Base-by-base conservation (phyloP, 139 green algal genomes). In the Coccomyxa sp. region DNA sequence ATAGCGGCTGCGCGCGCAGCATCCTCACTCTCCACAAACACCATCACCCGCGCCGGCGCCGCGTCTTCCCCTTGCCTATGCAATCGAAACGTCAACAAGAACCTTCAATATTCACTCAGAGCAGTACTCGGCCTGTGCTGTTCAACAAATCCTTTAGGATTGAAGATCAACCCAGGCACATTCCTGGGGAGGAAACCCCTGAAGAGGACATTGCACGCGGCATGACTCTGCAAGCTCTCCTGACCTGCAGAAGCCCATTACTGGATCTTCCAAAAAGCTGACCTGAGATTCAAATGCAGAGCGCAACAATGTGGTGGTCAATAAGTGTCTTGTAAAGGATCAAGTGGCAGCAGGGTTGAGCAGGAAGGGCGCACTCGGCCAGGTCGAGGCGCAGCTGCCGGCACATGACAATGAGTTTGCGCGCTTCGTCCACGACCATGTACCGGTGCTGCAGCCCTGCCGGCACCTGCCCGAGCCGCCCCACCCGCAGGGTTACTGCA, bases 351-450 rank as follows among this genome's bases (percentile, higher is more conserved):
- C 38, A 7, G 38, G 38, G 7, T 67, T 13, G 32, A 11, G 76
- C 16, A 79, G 21, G 74, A 79, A n/a, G 27, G n/a, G 74, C 79
- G 21, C 27, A 91, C 82, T 71, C 45, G 57, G 84, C 80, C 67
- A 96, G 82, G 82, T 96, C 93, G 0, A 59, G 75, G 0, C 92
- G 86, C 25, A 97, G 83, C 67, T 91, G 86, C 51, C 88, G 84
- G 11, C 87, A 88, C 68, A 97, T 86, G 11, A 88, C 87, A 0
- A 89, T 90, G 76, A 95, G 79, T 63, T 90, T 89, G 63, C 81
- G 81, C 0, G 75, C 16, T 4, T 60, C 28, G 0, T 85, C 82
- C 23, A 88, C 83, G 57, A 93, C 88, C 0, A 95, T 88, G 81
- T 88, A 91, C 14, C 82, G 77, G 80, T 94, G 91, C 38, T 74